Base-by-base conservation (phyloP, 1,284 basidiomycete species). In the Irpex sp. region DNA sequence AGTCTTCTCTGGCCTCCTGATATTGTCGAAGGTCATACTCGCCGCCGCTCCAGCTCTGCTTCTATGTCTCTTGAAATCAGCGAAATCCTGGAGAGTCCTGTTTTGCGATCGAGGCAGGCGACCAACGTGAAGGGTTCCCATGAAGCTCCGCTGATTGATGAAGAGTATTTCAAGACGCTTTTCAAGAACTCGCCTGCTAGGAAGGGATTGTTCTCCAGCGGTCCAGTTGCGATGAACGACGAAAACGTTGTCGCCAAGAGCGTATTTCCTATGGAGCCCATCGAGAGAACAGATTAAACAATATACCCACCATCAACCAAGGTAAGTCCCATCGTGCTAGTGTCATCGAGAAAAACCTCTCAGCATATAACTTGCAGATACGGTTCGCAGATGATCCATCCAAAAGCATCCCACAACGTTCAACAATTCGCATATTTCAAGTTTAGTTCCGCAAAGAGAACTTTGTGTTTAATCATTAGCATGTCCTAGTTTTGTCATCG, bases 41-140 rank as follows among this genome's bases (percentile, higher is more conserved):
- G 63, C 26, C 26, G 26, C 26, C 26, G 26, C 31, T 46, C 62
- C 13, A 62, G 31, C 9, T 61, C 57, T 55, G 26, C 56, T n/a
- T 36, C 62, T 21, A 55, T 59, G 43, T 63, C 47, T 17, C 66
- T 72, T 33, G 65, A 69, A 43, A 64, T 74, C 11, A 63, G 64
- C 47, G 71, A 72, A 50, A 68, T 72, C 19, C 60, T 74, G 21
- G 65, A 70, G 39, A 72, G 68, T 58, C 67, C 70, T 21, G 64
- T 69, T 4, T 55, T 69, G 21, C 35, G 68, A 26, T 67, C 65
- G 15, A 59, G 63, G 58, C 55, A 66, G 19, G 33, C 58, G 19
- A 61, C 64, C 13, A 33, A 50, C n/a, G 31, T 33, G 9, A 9
- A 8, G 9, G 21, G 11, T 26, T 33, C 26, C 19, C 21, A 13